These are phyloP conservation scores for Parasitella parasitica DNA, from an alignment of 371 early-diverging fungal genomes.

Conservation along the genomic window DNA sequence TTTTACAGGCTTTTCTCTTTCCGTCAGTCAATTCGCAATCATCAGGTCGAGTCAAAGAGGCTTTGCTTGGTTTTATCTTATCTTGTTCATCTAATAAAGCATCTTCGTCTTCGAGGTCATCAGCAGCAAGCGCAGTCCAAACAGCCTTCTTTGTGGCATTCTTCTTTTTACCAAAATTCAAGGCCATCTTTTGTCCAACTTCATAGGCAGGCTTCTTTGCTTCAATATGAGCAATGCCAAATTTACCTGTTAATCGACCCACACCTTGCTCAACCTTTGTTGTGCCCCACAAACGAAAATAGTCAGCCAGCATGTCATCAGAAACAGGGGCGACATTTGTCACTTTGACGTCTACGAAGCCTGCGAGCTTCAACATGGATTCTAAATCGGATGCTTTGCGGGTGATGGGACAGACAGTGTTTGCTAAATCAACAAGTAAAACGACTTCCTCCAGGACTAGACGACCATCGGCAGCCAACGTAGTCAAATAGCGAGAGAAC, in stretches of 20 bases:
- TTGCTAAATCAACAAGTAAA: conserved; percentile 29
- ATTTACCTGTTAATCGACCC: conserved; percentile 45
- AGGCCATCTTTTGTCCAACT: conserved; percentile 64
- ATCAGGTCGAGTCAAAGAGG: conserved; percentile 47
- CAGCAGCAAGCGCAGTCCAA: conserved; percentile 60
- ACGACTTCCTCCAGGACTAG: conserved; percentile 40
- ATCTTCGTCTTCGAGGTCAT: conserved; percentile 87
- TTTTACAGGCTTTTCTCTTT: conserved; percentile 94
- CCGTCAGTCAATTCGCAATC: conserved; percentile 66
- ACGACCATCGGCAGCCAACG: conserved; percentile 34
- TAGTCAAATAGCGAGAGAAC: conserved; percentile 41
- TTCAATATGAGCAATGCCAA: conserved; percentile 42
- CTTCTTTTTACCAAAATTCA: conserved; percentile 54
- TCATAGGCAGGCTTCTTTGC: conserved; percentile 87
- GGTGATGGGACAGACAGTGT: conserved; percentile 41
- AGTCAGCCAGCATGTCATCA: conserved; percentile 47
- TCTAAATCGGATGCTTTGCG: conserved; percentile 43
- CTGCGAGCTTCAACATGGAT: conserved; percentile 46
- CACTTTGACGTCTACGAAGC: conserved; percentile 42
- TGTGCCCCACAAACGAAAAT: conserved; percentile 44
- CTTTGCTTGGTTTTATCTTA: not conserved
- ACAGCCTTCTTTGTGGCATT: conserved; percentile 43
- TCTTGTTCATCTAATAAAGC: conserved; percentile 83
- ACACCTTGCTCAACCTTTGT: conserved; percentile 46
- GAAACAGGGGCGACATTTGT: conserved; percentile 32